Evolutionary conservation across 495 filamentous ascomycete species (phyloP).

Genomic region (Hyaloscypha variabilis): DNA sequence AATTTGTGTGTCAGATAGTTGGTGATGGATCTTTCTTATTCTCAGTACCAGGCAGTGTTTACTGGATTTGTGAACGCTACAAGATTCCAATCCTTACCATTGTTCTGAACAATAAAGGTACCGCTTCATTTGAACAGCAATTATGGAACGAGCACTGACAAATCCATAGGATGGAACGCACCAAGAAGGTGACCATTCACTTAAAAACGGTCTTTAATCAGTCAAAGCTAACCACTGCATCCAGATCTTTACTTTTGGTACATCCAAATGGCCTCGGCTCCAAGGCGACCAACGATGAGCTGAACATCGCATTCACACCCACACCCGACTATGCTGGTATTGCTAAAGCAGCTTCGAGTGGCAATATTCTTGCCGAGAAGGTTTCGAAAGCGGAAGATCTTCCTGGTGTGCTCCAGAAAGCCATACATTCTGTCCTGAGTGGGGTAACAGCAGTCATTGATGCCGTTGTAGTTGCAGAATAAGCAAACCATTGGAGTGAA

Average conservation of each 20-base stretch:
- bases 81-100: constrained; percentile 88
- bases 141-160: neutral
- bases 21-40: constrained; percentile 94
- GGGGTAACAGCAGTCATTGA: constrained; percentile 66
- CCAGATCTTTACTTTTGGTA: constrained; percentile 76
- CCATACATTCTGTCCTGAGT: constrained; percentile 65
- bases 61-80: constrained; percentile 90
- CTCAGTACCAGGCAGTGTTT: constrained; percentile 83
- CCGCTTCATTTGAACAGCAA: constrained; percentile 7
- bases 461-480: too few species aligned
- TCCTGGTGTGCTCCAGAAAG: constrained; percentile 61
- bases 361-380: constrained; percentile 65
- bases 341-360: constrained; percentile 84
- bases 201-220: too few species aligned
- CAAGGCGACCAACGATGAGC: constrained; percentile 77
- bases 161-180: constrained; percentile 79
- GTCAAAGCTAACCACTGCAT: too few species aligned
- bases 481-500: too few species aligned
- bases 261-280: constrained; percentile 80
- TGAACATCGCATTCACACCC: constrained; percentile 88
- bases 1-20: constrained; percentile 91
- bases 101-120: constrained; percentile 89
- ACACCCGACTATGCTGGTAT: constrained; percentile 90
- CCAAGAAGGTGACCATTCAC: too few species aligned
- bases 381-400: constrained; percentile 64